Conservation (phyloP, 129 eudicot species). For the Artemisia argyi region DNA sequence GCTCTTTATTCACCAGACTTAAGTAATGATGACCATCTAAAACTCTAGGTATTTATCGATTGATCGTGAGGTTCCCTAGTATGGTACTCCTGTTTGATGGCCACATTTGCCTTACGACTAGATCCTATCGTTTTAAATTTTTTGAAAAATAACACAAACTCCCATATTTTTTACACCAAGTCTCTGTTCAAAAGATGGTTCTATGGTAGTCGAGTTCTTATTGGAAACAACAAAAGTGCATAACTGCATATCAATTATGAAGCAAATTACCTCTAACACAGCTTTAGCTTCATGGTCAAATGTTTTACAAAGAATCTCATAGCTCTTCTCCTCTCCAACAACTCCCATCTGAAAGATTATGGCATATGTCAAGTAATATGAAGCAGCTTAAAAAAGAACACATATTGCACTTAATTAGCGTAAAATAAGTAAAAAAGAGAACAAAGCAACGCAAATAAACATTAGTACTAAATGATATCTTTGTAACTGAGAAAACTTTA, state of each 20-base stretch:
- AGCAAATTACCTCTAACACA: slow-evolving; percentile 61
- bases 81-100: too few species aligned
- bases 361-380: slow-evolving; percentile 10
- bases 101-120: too few species aligned
- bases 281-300: slow-evolving; percentile 73
- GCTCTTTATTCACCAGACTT: slow-evolving; percentile 1
- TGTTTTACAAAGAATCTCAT: slow-evolving; percentile 86
- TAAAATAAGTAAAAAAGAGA: neutral
- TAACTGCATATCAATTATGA: neutral
- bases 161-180: neutral
- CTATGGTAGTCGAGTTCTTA: neutral
- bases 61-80: neutral
- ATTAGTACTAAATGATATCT: neutral
- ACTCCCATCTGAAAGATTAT: slow-evolving; percentile 48
- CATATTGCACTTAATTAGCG: neutral
- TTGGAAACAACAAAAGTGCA: neutral
- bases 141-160: too few species aligned
- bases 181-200: neutral
- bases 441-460: neutral
- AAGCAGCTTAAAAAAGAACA: neutral
- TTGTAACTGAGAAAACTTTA: slow-evolving; percentile 6
- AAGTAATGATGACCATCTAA: neutral
- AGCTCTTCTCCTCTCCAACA: slow-evolving; percentile 52
- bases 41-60: neutral
- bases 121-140: too few species aligned